Conservation (phyloP, 345 rosid species). For the Atalantia buxifolia region DNA sequence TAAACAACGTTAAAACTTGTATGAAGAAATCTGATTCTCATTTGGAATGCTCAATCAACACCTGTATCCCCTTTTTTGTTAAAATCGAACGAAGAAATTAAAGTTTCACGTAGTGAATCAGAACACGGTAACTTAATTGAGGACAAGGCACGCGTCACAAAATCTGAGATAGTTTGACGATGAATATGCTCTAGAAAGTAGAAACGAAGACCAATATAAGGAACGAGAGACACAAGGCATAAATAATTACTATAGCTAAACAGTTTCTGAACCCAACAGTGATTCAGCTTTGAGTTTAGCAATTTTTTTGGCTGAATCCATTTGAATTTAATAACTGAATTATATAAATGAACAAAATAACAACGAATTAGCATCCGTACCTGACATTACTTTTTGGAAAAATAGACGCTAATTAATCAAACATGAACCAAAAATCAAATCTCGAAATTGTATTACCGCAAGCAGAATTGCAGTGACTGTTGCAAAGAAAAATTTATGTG, state of each 20-base stretch:
- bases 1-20: neutral
- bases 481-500: neutral
- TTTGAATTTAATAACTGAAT: neutral
- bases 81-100: neutral
- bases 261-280: neutral
- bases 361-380: neutral
- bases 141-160: neutral
- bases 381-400: neutral
- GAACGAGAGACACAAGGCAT: neutral
- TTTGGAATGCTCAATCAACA: neutral
- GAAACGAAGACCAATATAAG: neutral
- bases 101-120: neutral
- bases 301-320: neutral
- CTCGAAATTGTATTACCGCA: neutral
- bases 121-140: neutral
- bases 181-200: neutral
- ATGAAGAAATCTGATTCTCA: neutral
- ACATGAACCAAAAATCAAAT: neutral
- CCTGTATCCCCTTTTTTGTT: neutral
- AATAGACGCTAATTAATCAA: neutral
- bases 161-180: neutral
- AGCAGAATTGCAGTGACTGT: neutral
- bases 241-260: neutral
- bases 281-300: neutral
- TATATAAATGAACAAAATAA: neutral